A percentile compares a stretch with the other conserved stretches of the same genome.
These are phyloP conservation scores for Aspergillus viridinutans DNA, from an alignment of 2,329 filamentous ascomycete species.

Conservation along the genomic window DNA sequence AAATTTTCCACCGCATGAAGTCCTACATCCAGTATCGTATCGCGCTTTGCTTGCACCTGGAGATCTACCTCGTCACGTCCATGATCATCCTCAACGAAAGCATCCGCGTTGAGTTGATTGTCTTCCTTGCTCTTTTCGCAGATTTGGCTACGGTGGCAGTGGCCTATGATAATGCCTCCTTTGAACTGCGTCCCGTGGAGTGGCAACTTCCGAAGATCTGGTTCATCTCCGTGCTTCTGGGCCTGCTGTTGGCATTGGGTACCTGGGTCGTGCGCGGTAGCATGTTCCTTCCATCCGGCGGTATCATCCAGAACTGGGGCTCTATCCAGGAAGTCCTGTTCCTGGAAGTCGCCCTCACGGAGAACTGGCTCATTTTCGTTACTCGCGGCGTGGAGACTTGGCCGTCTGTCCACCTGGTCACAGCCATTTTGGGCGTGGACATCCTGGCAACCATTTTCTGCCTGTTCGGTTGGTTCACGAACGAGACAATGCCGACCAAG, in stretches of 20 bases:
- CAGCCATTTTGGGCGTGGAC: slow-evolving; percentile 68
- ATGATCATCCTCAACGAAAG: slow-evolving; percentile 81
- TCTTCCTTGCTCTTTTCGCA: slow-evolving; percentile 75
- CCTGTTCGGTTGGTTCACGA: slow-evolving; percentile 70
- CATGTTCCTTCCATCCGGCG: slow-evolving; percentile 65
- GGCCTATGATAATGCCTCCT: slow-evolving; percentile 80
- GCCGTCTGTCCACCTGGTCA: slow-evolving; percentile 68
- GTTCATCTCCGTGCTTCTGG: slow-evolving; percentile 60
- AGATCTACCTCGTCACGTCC: slow-evolving; percentile 71
- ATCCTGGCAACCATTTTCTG: slow-evolving; percentile 69
- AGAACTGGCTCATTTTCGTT: slow-evolving; percentile 97
- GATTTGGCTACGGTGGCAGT: slow-evolving; percentile 76
- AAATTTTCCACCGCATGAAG: slow-evolving; percentile 77
- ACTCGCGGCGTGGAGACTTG: slow-evolving; percentile 74
- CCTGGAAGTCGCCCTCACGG: slow-evolving; percentile 83
- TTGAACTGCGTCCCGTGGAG: slow-evolving; percentile 70
- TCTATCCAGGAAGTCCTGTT: slow-evolving; percentile 76
- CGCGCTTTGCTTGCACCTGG: slow-evolving; percentile 67
- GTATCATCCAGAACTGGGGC: slow-evolving; percentile 70
- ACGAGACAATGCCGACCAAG: slow-evolving; percentile 38
- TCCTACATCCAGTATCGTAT: slow-evolving; percentile 75
- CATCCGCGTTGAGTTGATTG: slow-evolving; percentile 67
- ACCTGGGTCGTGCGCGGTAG: slow-evolving; percentile 72
- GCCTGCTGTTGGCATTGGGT: slow-evolving; percentile 62
- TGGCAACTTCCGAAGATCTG: slow-evolving; percentile 82